These are phyloP conservation scores for Leucosporidium yakuticum DNA, from an alignment of 768 basidiomycete genomes.

Conservation along the genomic window DNA sequence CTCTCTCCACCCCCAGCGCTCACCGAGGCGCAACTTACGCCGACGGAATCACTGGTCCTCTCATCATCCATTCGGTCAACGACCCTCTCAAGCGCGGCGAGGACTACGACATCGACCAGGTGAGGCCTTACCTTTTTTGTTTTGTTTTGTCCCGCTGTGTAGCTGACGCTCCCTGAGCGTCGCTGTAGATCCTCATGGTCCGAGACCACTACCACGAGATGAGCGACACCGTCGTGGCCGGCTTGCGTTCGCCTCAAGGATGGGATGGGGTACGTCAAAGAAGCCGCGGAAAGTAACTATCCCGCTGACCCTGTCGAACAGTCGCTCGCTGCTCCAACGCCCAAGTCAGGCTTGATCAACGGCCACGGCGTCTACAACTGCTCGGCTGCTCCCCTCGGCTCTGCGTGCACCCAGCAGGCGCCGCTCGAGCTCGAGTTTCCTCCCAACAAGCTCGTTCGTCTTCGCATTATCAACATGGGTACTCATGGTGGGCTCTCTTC, in stretches of 20 bases:
- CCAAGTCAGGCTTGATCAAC: conserved; percentile 13
- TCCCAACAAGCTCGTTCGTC: conserved; percentile 5
- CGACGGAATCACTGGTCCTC: conserved; percentile 34
- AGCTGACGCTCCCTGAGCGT: no score
- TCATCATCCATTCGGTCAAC: conserved; percentile 17
- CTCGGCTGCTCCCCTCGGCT: neutral
- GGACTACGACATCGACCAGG: conserved; percentile 39
- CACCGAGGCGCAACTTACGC: conserved; percentile 35
- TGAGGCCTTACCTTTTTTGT: conserved; percentile 3
- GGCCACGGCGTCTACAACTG: conserved; percentile 17
- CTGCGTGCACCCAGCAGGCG: neutral
- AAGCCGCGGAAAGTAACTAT: no score
- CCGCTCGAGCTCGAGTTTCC: conserved; percentile 8
- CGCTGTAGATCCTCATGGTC: neutral
- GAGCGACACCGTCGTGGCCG: conserved; percentile 21
- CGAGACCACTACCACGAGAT: conserved; percentile 23
- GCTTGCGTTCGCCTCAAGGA: conserved; percentile 17
- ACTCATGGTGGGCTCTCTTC: conserved; percentile 2
- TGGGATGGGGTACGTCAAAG: conserved; percentile 25
- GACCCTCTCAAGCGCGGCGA: conserved; percentile 37
- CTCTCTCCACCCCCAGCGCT: conserved; percentile 6
- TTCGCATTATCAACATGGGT: conserved; percentile 19
- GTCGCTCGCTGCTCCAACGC: conserved; percentile 9
- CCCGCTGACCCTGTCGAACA: no score
- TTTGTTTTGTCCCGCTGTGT: no score